A percentile compares a stretch with the other conserved stretches of the same genome.
Evolutionary conservation across 371 early-diverging fungal genomes (phyloP).

Genomic region (Mucor lusitanicus): DNA sequence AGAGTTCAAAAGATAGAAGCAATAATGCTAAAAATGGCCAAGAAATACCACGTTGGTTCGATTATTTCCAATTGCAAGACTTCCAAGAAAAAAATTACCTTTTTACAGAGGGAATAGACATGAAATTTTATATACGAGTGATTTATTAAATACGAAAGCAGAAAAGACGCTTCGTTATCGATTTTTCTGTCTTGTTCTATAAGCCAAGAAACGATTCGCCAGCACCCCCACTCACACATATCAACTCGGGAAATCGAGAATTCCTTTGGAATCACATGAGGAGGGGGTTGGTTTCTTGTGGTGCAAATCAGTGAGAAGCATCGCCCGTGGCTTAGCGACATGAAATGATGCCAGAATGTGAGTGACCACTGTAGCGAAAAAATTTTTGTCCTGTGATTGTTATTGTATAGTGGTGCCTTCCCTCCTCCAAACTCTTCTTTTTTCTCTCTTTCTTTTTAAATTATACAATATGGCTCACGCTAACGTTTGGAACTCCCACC

Average conservation of each 20-base stretch:
- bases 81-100: background rate
- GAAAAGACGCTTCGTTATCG: background rate
- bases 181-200: background rate
- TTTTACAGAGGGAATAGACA: background rate
- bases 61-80: background rate
- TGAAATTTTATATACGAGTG: background rate
- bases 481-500: constrained; percentile 96
- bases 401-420: background rate
- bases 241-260: background rate
- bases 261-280: background rate
- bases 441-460: constrained; percentile 46
- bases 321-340: background rate
- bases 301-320: background rate
- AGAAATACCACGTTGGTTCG: constrained; percentile 29
- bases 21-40: constrained; percentile 14
- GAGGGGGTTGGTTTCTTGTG: background rate
- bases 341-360: background rate
- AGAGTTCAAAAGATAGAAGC: background rate
- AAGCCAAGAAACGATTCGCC: background rate
- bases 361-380: constrained; percentile 3
- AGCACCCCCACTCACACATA: background rate
- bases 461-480: constrained; percentile 80
- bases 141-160: background rate
- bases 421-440: background rate
- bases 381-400: background rate